Conservation (phyloP, 495 filamentous ascomycete species). For the Corynascus novoguineensis region DNA sequence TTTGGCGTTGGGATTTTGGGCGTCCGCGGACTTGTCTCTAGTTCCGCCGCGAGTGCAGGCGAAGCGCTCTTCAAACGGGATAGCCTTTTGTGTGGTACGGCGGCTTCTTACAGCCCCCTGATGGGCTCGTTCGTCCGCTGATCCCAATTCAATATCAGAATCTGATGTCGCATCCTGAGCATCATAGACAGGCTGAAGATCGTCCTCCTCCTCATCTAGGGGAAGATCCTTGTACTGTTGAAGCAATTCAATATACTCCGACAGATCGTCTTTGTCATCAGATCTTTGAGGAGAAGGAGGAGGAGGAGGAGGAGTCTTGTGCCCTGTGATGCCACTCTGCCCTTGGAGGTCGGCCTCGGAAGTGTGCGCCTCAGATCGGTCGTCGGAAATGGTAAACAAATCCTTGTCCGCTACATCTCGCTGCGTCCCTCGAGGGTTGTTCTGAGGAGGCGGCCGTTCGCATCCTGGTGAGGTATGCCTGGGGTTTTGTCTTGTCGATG, state of each 20-base stretch:
- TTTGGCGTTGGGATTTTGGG: conserved; percentile 55
- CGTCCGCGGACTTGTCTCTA: conserved; percentile 19
- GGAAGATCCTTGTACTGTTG: conserved; percentile 36
- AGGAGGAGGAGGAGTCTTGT: background rate
- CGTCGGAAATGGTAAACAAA: no score
- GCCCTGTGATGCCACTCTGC: background rate
- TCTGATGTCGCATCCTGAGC: conserved; percentile 12
- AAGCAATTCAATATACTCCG: conserved; percentile 31
- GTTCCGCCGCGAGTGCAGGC: conserved; percentile 41
- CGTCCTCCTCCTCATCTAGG: conserved; percentile 34
- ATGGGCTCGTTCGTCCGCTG: conserved; percentile 23
- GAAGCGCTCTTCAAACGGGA: conserved; percentile 37
- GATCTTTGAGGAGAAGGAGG: background rate
- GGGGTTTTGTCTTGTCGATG: background rate
- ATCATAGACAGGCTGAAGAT: conserved; percentile 20
- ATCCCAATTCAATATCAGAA: conserved; percentile 15
- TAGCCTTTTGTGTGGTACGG: conserved; percentile 15
- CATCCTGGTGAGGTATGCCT: conserved; percentile 13
- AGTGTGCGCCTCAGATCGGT: background rate
- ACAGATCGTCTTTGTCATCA: conserved; percentile 27
- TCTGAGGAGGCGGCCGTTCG: conserved; percentile 9
- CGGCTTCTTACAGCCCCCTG: conserved; percentile 16
- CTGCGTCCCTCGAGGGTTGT: background rate
- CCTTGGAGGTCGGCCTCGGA: no score
- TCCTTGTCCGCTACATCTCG: background rate